Percentiles rank a stretch among this genome's conserved stretches.
phyloP scores from a whole-genome alignment of 192 early-diverging fungal species.

The Neocallimastix lanati region DNA sequence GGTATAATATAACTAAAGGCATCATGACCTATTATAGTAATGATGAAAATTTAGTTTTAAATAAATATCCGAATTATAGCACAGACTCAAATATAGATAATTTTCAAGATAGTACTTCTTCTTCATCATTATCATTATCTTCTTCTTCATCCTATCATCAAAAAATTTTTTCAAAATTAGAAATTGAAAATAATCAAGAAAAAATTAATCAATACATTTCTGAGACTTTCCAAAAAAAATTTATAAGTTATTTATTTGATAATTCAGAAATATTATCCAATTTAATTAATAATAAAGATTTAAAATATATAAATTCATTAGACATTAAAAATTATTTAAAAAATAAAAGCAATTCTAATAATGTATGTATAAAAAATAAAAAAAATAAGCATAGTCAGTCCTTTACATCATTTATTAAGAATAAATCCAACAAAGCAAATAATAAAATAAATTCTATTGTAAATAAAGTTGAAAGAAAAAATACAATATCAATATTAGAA shows the following conservation, averaged over 20 bases:
- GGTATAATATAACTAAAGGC: neutral
- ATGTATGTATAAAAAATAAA: no score
- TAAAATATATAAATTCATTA: neutral
- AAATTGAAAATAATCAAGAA: neutral
- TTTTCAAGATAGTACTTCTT: no score
- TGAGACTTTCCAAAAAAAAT: neutral
- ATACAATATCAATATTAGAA: neutral
- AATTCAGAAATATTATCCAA: neutral
- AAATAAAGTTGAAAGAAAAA: neutral
- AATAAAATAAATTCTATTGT: neutral
- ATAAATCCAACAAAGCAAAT: neutral
- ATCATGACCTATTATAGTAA: neutral
- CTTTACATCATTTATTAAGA: no score
- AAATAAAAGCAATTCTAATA: neutral
- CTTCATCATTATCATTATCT: no score
- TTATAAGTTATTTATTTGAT: neutral
- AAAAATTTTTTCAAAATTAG: neutral
- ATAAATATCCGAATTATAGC: neutral
- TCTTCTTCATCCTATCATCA: neutral
- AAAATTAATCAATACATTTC: neutral
- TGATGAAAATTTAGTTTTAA: neutral
- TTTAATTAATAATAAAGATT: neutral
- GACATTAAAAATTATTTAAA: neutral
- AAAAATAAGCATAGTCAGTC: no score
- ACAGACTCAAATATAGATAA: no score